Evolutionary conservation across 805 yeast genomes (phyloP).

Genomic region (Schizosaccharomyces lindneri): DNA sequence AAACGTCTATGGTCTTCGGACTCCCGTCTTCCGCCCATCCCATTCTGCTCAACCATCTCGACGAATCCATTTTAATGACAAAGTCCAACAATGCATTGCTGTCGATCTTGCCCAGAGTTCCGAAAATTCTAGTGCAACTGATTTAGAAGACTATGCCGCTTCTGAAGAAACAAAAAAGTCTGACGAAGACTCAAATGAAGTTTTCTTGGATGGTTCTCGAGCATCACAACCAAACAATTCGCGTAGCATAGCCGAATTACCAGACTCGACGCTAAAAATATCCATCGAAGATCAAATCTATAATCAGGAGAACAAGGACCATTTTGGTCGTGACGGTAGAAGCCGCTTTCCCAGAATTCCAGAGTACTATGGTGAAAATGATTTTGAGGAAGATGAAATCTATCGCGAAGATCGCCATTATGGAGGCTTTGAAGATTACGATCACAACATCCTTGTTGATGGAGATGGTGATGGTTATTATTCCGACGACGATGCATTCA

Average conservation of each 20-base stretch:
- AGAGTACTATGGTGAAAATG: neutral
- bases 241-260: neutral
- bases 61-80: conserved; percentile 77
- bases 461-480: neutral
- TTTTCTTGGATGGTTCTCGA: neutral
- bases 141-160: neutral
- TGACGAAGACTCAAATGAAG: neutral
- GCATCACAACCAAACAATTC: neutral
- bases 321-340: neutral
- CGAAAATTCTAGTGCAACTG: neutral
- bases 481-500: neutral
- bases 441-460: neutral
- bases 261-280: neutral
- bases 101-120: conserved; percentile 11
- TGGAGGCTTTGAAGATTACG: neutral
- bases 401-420: neutral
- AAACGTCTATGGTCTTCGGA: neutral
- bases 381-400: neutral
- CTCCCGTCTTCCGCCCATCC: neutral
- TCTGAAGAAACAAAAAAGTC: too few relatives aligned
- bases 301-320: neutral
- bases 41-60: conserved; percentile 14
- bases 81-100: conserved; percentile 85
- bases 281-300: neutral
- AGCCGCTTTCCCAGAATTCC: neutral